Evolutionary conservation across 345 rosid species (phyloP), one percentile per base, ranked within the genome.

Genomic region (Sonneratia caseolaris): DNA sequence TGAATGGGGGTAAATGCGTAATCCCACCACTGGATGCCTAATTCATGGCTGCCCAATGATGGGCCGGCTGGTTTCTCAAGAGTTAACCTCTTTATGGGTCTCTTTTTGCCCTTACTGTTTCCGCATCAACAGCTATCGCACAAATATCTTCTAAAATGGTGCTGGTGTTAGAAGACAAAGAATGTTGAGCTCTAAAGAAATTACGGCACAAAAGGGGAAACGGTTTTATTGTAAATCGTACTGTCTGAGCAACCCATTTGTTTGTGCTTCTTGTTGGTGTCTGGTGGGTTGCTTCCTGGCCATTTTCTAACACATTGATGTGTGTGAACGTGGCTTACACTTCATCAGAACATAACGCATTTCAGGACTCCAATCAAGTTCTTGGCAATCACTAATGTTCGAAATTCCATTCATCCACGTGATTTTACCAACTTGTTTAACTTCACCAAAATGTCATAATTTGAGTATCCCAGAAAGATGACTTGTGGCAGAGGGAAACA

Each of bases 1-100:
- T 93, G 83, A 93, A 93, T 66, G 98, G 97, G 1, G 98, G 91
- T 68, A 83, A 82, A 66, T 92, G 98, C 22, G 91, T 93, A 51
- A 86, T 91, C 96, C 97, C 98, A 27, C 85, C 91, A 70, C 98
- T 90, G 0, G 93, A 89, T 70, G 76, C 82, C 14, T 91, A 27
- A 93, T 76, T 97, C 98, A 3, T 86, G 87, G 89, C 83, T 88
- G 81, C 98, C 98, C n/a, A 93, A 89, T 67, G 74, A 86, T 2
- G 38, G 88, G 82, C 13, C 76, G 32, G 49, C 80, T 37, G 71
- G 62, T 48, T 49, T 66, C 47, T 74, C 86, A 13, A 75, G 74
- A 0, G 55, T 79, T 43, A 5, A 72, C 19, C 78, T 89, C 43
- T 40, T 79, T 16, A 19, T 77, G 38, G 72, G 76, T 40, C 67